A percentile compares a stretch with the other conserved stretches of the same genome.
Evolutionary conservation across 2,329 filamentous ascomycete species (phyloP).

Genomic region (Aspergillus bombycis): DNA sequence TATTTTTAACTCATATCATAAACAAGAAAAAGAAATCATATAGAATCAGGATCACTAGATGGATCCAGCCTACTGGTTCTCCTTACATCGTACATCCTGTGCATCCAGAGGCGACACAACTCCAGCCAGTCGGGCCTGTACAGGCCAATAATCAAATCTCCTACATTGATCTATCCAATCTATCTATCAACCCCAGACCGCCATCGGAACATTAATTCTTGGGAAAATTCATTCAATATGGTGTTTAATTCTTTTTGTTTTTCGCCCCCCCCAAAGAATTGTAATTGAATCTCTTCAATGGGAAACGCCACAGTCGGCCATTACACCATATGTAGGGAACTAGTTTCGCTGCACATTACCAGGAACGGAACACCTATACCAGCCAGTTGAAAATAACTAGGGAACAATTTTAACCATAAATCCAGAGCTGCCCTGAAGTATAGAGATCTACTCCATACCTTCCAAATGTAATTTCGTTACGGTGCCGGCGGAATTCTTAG

Average conservation of each 20-base stretch:
- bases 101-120: background rate
- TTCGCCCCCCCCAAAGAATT: background rate
- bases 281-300: background rate
- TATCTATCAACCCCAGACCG: slow-evolving; percentile 10
- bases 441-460: background rate
- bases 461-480: background rate
- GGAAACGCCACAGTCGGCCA: slow-evolving; percentile 7
- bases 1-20: background rate
- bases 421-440: background rate
- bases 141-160: background rate
- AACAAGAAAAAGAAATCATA: background rate
- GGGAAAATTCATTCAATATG: background rate
- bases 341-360: background rate
- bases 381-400: background rate
- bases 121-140: background rate
- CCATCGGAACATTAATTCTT: slow-evolving; percentile 3
- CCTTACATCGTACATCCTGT: slow-evolving; percentile 7
- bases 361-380: background rate
- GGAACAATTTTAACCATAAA: background rate
- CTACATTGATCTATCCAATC: slow-evolving; percentile 12
- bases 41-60: background rate
- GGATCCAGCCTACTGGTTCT: slow-evolving; percentile 6
- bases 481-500: background rate
- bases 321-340: background rate
- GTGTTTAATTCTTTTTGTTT: background rate